Conservation (phyloP, 108 stramenopile genomes). For the Cyclotella choctawhatcheeana region DNA sequence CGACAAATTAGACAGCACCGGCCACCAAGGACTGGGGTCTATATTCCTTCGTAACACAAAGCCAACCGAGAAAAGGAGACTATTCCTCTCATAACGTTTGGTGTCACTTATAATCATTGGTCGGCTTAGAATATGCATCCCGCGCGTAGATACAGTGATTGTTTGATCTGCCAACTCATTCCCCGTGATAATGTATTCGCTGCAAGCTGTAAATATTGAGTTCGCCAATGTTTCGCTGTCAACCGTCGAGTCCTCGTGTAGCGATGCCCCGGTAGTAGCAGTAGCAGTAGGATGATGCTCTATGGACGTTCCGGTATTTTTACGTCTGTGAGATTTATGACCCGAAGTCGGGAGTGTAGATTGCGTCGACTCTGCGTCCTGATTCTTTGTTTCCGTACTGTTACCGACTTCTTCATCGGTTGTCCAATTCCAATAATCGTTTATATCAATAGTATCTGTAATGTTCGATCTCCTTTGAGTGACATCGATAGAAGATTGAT, state of each 20-base stretch:
- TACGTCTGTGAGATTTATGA: constrained; percentile 1
- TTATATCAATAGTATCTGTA: constrained; percentile 2
- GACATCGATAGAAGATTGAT: too few relatives aligned
- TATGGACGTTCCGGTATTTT: not conserved
- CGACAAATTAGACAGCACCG: constrained; percentile 74
- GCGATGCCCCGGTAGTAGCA: constrained; percentile 29
- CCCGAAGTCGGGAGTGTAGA: constrained; percentile 9
- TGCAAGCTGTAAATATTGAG: constrained; percentile 80
- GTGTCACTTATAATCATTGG: constrained; percentile 70
- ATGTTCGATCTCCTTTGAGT: constrained; percentile 3
- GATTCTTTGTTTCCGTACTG: not conserved
- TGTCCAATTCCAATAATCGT: constrained; percentile 14
- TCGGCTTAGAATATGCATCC: constrained; percentile 78
- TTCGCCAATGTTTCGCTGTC: constrained; percentile 41
- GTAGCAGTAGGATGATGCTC: constrained; percentile 17
- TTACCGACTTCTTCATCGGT: not conserved
- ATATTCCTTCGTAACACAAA: constrained; percentile 70
- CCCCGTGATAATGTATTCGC: constrained; percentile 87
- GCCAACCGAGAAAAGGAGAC: constrained; percentile 80
- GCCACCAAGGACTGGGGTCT: constrained; percentile 78
- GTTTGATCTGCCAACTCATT: constrained; percentile 79
- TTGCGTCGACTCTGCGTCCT: constrained; percentile 11
- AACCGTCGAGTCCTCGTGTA: constrained; percentile 35
- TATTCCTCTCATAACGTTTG: constrained; percentile 77
- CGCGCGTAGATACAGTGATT: constrained; percentile 76